Conservation (phyloP, 1,284 basidiomycete genomes). For the Agroathelia rolfsii region DNA sequence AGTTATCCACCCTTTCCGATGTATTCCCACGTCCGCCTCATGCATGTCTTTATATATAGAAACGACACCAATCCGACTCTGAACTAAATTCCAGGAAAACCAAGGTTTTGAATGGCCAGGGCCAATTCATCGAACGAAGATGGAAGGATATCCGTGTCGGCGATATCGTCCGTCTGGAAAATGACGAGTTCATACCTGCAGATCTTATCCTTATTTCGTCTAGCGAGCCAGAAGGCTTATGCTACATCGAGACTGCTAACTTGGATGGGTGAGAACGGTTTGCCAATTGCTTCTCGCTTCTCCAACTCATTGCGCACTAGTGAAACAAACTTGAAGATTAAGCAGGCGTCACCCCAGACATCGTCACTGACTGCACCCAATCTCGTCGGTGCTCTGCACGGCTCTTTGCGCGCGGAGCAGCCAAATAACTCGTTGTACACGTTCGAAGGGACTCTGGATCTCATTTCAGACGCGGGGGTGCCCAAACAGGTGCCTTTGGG, state of each 20-base stretch:
- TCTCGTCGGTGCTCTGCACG: constrained; percentile 66
- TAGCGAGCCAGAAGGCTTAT: constrained; percentile 93
- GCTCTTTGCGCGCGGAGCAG: constrained; percentile 86
- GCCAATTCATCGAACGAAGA: constrained; percentile 65
- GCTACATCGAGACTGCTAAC: constrained; percentile 97
- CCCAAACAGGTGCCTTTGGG: constrained; percentile 83
- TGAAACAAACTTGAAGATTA: constrained; percentile 98
- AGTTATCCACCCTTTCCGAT: constrained; percentile 15
- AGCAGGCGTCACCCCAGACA: constrained; percentile 86
- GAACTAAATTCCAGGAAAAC: constrained; percentile 83
- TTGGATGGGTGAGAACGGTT: constrained; percentile 72
- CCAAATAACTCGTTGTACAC: constrained; percentile 98
- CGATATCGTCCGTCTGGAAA: constrained; percentile 86
- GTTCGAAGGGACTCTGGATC: constrained; percentile 79
- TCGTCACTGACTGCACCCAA: constrained; percentile 70
- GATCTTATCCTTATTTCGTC: constrained; percentile 85
- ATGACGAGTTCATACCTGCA: constrained; percentile 92
- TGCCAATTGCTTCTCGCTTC: constrained; percentile 4
- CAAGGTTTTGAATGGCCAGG: constrained; percentile 63
- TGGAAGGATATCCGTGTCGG: constrained; percentile 92
- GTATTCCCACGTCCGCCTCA: neutral
- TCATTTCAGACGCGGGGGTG: constrained; percentile 45
- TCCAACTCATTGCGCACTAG: constrained; percentile 27
- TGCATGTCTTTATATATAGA: constrained; percentile 34
- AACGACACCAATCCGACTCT: constrained; percentile 92